These are phyloP conservation scores for Lichtheimia hyalospora DNA, from an alignment of 371 early-diverging fungal genomes.

Conservation along the genomic window DNA sequence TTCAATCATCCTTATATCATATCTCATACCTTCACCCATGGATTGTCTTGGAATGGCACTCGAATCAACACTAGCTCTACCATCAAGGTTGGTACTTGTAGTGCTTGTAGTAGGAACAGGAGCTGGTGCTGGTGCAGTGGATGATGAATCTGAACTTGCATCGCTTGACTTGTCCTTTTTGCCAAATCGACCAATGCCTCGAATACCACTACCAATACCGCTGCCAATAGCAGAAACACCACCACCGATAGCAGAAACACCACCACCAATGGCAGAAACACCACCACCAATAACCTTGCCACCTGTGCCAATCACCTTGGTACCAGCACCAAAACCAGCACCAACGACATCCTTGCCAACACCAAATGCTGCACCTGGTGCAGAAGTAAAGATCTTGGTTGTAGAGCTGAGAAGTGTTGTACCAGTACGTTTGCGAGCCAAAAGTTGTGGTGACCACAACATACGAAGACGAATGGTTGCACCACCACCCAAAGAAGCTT, in stretches of 20 bases:
- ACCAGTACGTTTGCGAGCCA: slow-evolving; percentile 40
- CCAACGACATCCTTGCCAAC: slow-evolving; percentile 30
- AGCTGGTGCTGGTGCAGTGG: slow-evolving; percentile 4
- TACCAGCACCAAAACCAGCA: slow-evolving; percentile 30
- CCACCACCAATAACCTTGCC: slow-evolving; percentile 39
- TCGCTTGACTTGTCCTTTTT: slow-evolving; percentile 21
- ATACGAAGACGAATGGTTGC: slow-evolving; percentile 34
- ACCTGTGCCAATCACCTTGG: slow-evolving; percentile 37
- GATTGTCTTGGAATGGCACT: background rate
- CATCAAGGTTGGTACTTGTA: background rate
- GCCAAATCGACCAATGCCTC: slow-evolving; percentile 33
- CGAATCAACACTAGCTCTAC: slow-evolving; percentile 10
- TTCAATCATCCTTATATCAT: background rate
- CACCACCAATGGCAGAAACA: slow-evolving; percentile 19
- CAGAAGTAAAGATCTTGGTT: slow-evolving; percentile 41
- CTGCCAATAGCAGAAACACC: slow-evolving; percentile 20
- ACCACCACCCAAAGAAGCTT: slow-evolving; percentile 20
- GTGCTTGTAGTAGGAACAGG: slow-evolving; percentile 12
- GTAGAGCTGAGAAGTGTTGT: slow-evolving; percentile 43
- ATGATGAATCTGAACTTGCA: slow-evolving; percentile 5
- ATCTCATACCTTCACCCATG: slow-evolving; percentile 1
- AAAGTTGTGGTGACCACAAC: slow-evolving; percentile 47
- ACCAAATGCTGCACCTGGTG: slow-evolving; percentile 40
- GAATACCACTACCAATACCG: slow-evolving; percentile 31
- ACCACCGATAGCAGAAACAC: slow-evolving; percentile 36